These are phyloP conservation scores for Waltergamsia citrina DNA, from an alignment of 2,329 filamentous ascomycete genomes.

Conservation along the genomic window DNA sequence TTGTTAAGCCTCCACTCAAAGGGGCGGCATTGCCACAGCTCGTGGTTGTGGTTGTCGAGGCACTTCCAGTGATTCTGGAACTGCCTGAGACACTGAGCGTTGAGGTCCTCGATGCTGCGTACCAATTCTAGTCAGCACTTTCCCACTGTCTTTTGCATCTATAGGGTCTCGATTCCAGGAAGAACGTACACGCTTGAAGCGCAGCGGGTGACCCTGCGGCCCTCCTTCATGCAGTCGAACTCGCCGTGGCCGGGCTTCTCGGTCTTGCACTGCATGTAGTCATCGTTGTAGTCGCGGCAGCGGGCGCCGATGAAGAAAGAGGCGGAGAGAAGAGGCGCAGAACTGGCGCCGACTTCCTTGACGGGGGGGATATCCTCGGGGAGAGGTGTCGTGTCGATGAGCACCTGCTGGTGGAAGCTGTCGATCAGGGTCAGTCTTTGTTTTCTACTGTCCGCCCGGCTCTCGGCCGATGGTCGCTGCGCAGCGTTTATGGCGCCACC, in stretches of 20 bases:
- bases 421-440: background rate
- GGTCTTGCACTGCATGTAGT: constrained; percentile 99
- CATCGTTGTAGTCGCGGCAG: constrained; percentile 93
- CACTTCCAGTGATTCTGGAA: constrained; percentile 95
- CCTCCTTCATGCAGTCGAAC: constrained; percentile 91
- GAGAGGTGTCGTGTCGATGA: constrained; percentile 93
- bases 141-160: background rate
- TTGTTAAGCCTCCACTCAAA: constrained; percentile 85
- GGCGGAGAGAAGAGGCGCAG: constrained; percentile 83
- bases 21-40: constrained; percentile 89
- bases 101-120: constrained; percentile 80
- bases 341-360: constrained; percentile 86
- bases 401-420: constrained; percentile 90
- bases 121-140: constrained; percentile 2
- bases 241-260: constrained; percentile 87
- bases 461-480: too few relatives aligned
- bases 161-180: background rate
- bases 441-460: background rate
- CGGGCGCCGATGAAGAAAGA: constrained; percentile 95
- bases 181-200: constrained; percentile 83
- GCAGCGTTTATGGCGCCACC: too few relatives aligned
- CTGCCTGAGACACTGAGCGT: constrained; percentile 83
- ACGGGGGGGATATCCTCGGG: constrained; percentile 87
- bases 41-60: constrained; percentile 95
- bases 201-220: constrained; percentile 91